These are phyloP conservation scores for Phellinidium pouzarii DNA, from an alignment of 1,284 basidiomycete genomes.

Conservation along the genomic window DNA sequence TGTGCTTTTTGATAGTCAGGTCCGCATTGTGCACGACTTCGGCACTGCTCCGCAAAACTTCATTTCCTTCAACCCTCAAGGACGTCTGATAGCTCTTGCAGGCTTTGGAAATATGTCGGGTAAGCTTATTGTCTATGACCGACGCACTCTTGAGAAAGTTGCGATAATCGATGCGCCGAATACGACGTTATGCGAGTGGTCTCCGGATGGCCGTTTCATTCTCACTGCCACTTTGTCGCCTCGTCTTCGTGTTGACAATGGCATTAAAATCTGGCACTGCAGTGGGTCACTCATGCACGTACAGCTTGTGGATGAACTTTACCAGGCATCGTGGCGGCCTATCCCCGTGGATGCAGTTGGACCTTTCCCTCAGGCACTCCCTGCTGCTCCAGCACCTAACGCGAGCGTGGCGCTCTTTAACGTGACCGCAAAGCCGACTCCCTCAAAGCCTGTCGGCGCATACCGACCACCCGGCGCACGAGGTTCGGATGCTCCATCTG, in stretches of 20 bases:
- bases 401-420: slow-evolving; percentile 44
- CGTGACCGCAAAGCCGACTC: slow-evolving; percentile 35
- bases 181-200: slow-evolving; percentile 93
- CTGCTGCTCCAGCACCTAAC: slow-evolving; percentile 69
- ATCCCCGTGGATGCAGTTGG: slow-evolving; percentile 56
- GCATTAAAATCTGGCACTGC: slow-evolving; percentile 94
- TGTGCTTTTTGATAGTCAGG: slow-evolving; percentile 87
- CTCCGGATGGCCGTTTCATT: slow-evolving; percentile 87
- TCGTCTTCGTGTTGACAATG: slow-evolving; percentile 92
- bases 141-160: slow-evolving; percentile 79
- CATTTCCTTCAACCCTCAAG: slow-evolving; percentile 93
- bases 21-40: slow-evolving; percentile 86
- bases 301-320: slow-evolving; percentile 78
- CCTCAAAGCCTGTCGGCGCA: slow-evolving; percentile 66
- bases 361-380: slow-evolving; percentile 69
- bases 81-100: slow-evolving; percentile 80
- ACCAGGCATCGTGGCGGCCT: slow-evolving; percentile 84
- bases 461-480: slow-evolving; percentile 92
- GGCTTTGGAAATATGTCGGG: slow-evolving; percentile 97
- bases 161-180: slow-evolving; percentile 89
- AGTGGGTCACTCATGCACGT: slow-evolving; percentile 79
- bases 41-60: slow-evolving; percentile 88
- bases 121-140: slow-evolving; percentile 88
- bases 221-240: slow-evolving; percentile 93
- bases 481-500: slow-evolving; percentile 76